Conservation (phyloP, 139 green algal species). For the Edaphochlamys debaryana region DNA sequence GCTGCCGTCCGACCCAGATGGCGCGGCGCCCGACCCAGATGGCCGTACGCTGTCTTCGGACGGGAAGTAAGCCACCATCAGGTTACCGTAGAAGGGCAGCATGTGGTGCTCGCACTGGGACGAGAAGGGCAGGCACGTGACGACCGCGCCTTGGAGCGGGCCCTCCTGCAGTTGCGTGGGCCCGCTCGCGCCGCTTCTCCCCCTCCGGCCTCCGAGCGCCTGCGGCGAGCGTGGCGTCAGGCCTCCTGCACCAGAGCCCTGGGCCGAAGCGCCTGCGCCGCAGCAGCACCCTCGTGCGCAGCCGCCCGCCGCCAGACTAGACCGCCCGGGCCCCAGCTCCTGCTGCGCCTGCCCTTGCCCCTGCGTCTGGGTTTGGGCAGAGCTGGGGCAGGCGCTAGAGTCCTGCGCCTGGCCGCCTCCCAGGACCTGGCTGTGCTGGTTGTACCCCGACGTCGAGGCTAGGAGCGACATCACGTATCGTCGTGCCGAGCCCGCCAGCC, state of each 20-base stretch:
- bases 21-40: too few relatives aligned
- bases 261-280: not conserved
- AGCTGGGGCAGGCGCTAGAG: too few relatives aligned
- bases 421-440: not conserved
- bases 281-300: not conserved
- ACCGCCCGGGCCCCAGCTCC: too few relatives aligned
- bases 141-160: not conserved
- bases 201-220: too few relatives aligned
- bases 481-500: constrained; percentile 50
- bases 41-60: not conserved
- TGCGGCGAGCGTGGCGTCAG: too few relatives aligned
- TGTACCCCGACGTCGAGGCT: constrained; percentile 74
- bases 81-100: constrained; percentile 92
- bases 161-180: not conserved
- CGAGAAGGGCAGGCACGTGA: constrained; percentile 52
- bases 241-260: constrained; percentile 1
- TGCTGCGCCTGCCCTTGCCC: not conserved
- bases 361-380: too few relatives aligned
- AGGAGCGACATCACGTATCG: constrained; percentile 72
- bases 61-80: constrained; percentile 65
- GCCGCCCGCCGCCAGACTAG: too few relatives aligned
- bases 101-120: constrained; percentile 98
- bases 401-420: too few relatives aligned
- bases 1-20: too few relatives aligned
- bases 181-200: too few relatives aligned